Percentiles rank a stretch among this genome's conserved stretches.
Evolutionary conservation across 1,284 basidiomycete species (phyloP).

Genomic region (Cystobasidiaceae sp.): DNA sequence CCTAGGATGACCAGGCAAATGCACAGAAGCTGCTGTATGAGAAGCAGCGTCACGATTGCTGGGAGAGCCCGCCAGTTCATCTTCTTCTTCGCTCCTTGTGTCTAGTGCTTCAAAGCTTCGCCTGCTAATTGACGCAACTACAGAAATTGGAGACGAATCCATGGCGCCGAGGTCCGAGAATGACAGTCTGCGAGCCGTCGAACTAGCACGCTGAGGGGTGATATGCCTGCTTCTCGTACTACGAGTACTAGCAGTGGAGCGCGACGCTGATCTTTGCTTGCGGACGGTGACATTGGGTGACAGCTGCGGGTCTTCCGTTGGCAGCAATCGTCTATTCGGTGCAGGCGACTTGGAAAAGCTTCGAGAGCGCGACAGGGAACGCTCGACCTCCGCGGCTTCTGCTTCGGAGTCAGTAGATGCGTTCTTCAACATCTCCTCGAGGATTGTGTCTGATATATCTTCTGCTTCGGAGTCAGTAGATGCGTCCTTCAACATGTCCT

Average conservation of each 20-base stretch:
- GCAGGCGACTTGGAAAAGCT: conserved; percentile 15
- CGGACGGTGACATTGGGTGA: conserved; percentile 26
- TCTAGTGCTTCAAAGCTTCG: conserved; percentile 24
- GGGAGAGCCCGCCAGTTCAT: too few relatives aligned
- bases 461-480: not conserved
- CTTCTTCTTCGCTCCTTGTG: conserved; percentile 21
- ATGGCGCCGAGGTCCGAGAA: conserved; percentile 19
- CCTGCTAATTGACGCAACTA: conserved; percentile 17
- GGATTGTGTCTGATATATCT: not conserved
- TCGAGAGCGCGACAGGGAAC: not conserved
- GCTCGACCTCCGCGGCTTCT: not conserved
- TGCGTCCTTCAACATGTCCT: not conserved
- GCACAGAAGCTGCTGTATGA: too few relatives aligned
- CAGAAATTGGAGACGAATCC: conserved; percentile 19
- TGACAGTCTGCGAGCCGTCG: not conserved
- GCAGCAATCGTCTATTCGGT: not conserved
- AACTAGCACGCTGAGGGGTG: not conserved
- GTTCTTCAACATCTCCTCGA: not conserved
- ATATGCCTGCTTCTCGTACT: not conserved
- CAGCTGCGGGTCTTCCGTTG: conserved; percentile 6
- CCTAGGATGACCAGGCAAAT: too few relatives aligned
- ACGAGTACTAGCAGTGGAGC: conserved; percentile 12
- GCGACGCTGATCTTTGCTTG: conserved; percentile 2
- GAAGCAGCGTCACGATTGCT: too few relatives aligned
- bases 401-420: conserved; percentile 1